phyloP scores from a whole-genome alignment of 495 filamentous ascomycete genomes.

The Eremomyces bilateralis region DNA sequence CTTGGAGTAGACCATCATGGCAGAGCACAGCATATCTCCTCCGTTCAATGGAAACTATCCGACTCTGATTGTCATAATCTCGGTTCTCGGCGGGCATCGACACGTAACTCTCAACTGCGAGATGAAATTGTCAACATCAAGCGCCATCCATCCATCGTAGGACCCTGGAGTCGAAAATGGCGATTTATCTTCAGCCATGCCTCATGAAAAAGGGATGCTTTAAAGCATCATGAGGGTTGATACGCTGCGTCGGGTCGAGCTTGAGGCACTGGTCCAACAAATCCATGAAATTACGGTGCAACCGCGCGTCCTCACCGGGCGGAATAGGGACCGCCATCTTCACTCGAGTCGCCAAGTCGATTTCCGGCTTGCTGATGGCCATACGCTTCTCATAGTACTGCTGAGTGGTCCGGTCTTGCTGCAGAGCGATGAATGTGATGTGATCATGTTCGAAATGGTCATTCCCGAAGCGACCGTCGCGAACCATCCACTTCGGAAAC shows the following conservation, averaged over 20 bases:
- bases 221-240: conserved; percentile 67
- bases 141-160: too few relatives aligned
- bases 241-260: conserved; percentile 83
- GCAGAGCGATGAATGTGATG: conserved; percentile 65
- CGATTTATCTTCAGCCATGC: too few relatives aligned
- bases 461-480: conserved; percentile 45
- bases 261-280: conserved; percentile 69
- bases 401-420: conserved; percentile 67
- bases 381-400: conserved; percentile 22
- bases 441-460: conserved; percentile 71
- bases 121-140: too few relatives aligned
- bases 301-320: conserved; percentile 51
- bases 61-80: too few relatives aligned
- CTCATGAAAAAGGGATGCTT: conserved; percentile 90
- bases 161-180: too few relatives aligned
- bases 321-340: conserved; percentile 51
- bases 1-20: too few relatives aligned
- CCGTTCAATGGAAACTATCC: too few relatives aligned
- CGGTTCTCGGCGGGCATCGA: too few relatives aligned
- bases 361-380: conserved; percentile 27
- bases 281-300: conserved; percentile 63
- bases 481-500: conserved; percentile 68
- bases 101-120: too few relatives aligned
- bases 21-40: too few relatives aligned
- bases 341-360: conserved; percentile 61